phyloP scores from a whole-genome alignment of 2,329 filamentous ascomycete genomes.

The Phoma sp. region DNA sequence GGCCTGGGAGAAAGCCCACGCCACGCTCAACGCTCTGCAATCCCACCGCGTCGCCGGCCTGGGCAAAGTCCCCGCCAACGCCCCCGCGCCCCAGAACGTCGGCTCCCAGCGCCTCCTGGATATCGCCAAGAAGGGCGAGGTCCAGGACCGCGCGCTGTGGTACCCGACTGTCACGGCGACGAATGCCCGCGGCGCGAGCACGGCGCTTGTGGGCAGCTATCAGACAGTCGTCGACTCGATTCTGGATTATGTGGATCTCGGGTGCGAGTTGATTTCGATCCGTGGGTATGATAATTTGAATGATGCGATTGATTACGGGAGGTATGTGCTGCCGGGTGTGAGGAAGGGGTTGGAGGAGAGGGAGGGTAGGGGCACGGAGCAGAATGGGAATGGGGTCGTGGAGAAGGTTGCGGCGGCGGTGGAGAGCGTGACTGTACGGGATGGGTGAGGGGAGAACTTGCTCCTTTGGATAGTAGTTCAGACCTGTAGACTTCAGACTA shows the following conservation, averaged over 20 bases:
- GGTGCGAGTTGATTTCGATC: conserved; percentile 22
- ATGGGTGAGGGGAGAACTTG: background rate
- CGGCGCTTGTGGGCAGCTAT: conserved; percentile 21
- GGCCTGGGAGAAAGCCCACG: conserved; percentile 66
- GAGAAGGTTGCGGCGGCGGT: conserved; percentile 22
- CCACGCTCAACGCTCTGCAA: conserved; percentile 60
- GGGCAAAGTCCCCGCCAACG: conserved; percentile 10
- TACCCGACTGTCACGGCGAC: conserved; percentile 23
- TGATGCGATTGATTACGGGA: conserved; percentile 21
- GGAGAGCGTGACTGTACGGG: conserved; percentile 15
- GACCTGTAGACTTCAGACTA: no score
- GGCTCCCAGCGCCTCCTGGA: conserved; percentile 20
- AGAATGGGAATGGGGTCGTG: conserved; percentile 6
- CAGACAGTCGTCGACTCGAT: conserved; percentile 23
- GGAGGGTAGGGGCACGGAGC: background rate
- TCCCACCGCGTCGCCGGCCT: conserved; percentile 40
- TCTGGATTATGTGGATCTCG: conserved; percentile 22
- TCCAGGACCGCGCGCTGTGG: conserved; percentile 22
- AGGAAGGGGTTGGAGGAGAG: conserved; percentile 16
- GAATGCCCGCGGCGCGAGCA: conserved; percentile 17
- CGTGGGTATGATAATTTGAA: conserved; percentile 24
- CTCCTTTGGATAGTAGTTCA: no score
- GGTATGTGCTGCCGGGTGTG: conserved; percentile 21
- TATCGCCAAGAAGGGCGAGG: conserved; percentile 21
- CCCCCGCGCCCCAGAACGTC: conserved; percentile 15